phyloP scores from a whole-genome alignment of 768 basidiomycete species.

The Leccinum subtestaceum region DNA sequence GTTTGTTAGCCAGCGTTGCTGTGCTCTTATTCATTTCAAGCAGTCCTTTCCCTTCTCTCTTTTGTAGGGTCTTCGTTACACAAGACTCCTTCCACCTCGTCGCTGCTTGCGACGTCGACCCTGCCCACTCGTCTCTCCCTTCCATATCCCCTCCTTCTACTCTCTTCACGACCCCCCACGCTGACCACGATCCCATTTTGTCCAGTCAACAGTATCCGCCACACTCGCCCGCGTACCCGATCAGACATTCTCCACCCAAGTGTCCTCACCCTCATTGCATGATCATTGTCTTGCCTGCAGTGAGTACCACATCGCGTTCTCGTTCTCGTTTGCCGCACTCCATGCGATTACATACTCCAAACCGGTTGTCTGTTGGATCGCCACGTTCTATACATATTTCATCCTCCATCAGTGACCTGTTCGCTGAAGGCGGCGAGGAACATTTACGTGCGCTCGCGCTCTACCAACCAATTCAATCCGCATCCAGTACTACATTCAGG shows the following conservation, averaged over 20 bases:
- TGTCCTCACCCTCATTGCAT: constrained; percentile 38
- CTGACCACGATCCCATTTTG: constrained; percentile 39
- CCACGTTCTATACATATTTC: constrained; percentile 12
- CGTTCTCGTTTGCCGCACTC: constrained; percentile 11
- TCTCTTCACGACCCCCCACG: constrained; percentile 34
- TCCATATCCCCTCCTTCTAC: constrained; percentile 22
- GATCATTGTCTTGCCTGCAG: constrained; percentile 36
- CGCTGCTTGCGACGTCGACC: constrained; percentile 23
- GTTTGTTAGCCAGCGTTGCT: constrained; percentile 21
- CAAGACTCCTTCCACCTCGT: constrained; percentile 24
- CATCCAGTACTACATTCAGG: neutral
- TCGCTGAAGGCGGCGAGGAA: constrained; percentile 3
- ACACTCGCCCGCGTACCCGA: constrained; percentile 34
- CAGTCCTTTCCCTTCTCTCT: constrained; percentile 19
- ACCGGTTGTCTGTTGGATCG: neutral
- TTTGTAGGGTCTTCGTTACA: constrained; percentile 26
- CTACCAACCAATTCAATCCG: neutral
- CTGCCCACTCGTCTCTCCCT: constrained; percentile 17
- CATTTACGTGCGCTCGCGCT: neutral
- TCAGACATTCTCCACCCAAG: constrained; percentile 39
- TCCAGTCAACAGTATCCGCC: constrained; percentile 25
- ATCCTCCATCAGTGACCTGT: constrained; percentile 9
- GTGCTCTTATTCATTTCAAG: constrained; percentile 34
- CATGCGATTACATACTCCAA: constrained; percentile 5
- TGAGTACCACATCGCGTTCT: constrained; percentile 29